Conservation (phyloP, 768 basidiomycete species). For the Podaxis sp. region DNA sequence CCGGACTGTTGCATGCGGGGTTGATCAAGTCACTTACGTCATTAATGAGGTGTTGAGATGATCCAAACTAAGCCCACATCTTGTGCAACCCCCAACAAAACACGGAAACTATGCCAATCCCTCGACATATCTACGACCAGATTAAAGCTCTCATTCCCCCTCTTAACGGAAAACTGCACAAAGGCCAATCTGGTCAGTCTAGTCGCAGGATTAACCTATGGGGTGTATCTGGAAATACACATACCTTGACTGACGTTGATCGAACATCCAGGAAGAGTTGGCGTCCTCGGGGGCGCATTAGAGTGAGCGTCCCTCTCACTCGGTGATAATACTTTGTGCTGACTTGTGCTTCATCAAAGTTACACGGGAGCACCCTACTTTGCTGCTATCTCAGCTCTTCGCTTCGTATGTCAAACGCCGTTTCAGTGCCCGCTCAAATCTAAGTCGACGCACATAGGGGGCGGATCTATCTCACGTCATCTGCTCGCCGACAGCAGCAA, state of each 20-base stretch:
- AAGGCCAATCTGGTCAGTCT: slow-evolving; percentile 84
- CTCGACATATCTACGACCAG: slow-evolving; percentile 63
- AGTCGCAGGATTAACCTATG: not conserved
- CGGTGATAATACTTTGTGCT: not conserved
- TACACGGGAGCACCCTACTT: slow-evolving; percentile 98
- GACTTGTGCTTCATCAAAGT: slow-evolving; percentile 37
- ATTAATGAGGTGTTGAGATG: not conserved
- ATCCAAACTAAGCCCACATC: not conserved
- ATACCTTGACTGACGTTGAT: not conserved
- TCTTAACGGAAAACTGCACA: slow-evolving; percentile 84
- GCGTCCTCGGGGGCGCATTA: slow-evolving; percentile 89
- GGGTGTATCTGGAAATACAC: not conserved
- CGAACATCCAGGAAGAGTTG: slow-evolving; percentile 72
- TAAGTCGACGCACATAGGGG: slow-evolving; percentile 48
- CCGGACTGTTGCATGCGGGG: not conserved
- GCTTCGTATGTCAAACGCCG: slow-evolving; percentile 55
- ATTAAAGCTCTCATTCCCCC: slow-evolving; percentile 88
- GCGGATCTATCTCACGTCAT: slow-evolving; percentile 97
- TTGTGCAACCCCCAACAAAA: not conserved
- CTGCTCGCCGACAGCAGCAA: slow-evolving; percentile 89
- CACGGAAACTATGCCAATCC: slow-evolving; percentile 51
- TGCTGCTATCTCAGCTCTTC: slow-evolving; percentile 86
- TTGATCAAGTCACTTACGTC: not conserved
- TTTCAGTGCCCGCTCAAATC: not conserved
- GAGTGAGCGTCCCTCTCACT: slow-evolving; percentile 58